Evolutionary conservation across 106 monocot genomes (phyloP), one percentile per base, ranked within the genome.

Genomic region (Alisma plantagoaquatica): DNA sequence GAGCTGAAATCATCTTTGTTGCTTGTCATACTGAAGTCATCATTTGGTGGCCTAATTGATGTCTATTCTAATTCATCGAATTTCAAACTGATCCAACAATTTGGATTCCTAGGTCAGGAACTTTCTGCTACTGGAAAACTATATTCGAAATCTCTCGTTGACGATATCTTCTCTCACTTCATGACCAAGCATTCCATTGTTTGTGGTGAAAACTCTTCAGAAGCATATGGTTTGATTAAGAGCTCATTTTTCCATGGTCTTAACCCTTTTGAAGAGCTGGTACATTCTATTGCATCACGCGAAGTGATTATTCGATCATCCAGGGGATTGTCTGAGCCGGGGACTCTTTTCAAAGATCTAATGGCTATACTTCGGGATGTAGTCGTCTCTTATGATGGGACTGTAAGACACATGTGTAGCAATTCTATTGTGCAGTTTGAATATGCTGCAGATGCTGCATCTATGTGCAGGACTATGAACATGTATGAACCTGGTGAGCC

Each of bases 351-450:
- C 51, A 98, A 98, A 30, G 90, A 85, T 54, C 64, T 98, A 23
- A 98, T 98, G 96, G 89, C 96, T 6, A 74, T 90, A 49, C 77
- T 98, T 25, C 72, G 96, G 3, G 96, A 98, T 76, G 78, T 84
- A 33, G 66, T 82, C 3, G 51, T 98, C 3, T 77, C 80, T 24
- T 98, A 98, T 72, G 96, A 98, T 53, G 84, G 81, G 21, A 98
- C 81, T 17, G 85, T 85, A 2, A 66, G 96, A 46, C 84, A 98
- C 59, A 41, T 90, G 0, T 98, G 96, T 59, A 78, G 73, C 25
- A 84, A 84, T 49, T 81, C 85, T 3, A 31, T 98, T 18, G 51
- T 98, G 55, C 84, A 89, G 57, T 79, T 89, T 64, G 59, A 76
- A 18, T 98, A 89, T 71, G 57, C 64, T 14, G n/a, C n/a, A n/a